Evolutionary conservation across 1,284 basidiomycete genomes (phyloP).

Genomic region (Tylopilus sp.): DNA sequence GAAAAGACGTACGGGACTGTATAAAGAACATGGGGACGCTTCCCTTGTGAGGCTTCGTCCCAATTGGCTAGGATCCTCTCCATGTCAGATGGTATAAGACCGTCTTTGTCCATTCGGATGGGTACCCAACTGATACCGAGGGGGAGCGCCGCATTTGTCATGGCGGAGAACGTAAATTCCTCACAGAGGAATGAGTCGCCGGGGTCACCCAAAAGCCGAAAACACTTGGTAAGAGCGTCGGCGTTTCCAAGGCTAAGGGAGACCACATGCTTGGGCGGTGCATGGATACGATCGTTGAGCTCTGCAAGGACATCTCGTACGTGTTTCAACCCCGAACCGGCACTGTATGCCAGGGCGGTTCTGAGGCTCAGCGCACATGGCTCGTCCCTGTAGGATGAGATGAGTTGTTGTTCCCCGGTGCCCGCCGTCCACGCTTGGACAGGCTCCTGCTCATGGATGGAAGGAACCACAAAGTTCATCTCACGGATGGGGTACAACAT

Average conservation of each 20-base stretch:
- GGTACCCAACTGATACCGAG: slow-evolving; percentile 53
- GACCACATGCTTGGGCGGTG: slow-evolving; percentile 41
- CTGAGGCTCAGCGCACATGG: slow-evolving; percentile 39
- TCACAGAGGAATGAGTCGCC: slow-evolving; percentile 65
- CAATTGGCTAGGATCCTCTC: slow-evolving; percentile 57
- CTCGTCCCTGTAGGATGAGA: slow-evolving; percentile 40
- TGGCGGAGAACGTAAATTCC: slow-evolving; percentile 54
- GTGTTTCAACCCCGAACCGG: slow-evolving; percentile 38
- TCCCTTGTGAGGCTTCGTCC: slow-evolving; percentile 51
- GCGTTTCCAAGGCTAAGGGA: slow-evolving; percentile 48
- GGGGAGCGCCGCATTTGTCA: slow-evolving; percentile 49
- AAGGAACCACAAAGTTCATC: slow-evolving; percentile 44
- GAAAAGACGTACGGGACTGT: slow-evolving; percentile 40
- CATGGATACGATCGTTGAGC: slow-evolving; percentile 42
- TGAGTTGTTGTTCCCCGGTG: slow-evolving; percentile 36
- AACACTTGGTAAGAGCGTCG: slow-evolving; percentile 49
- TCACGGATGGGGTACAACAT: slow-evolving; percentile 39
- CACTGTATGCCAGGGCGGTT: slow-evolving; percentile 42
- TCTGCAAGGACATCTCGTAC: slow-evolving; percentile 41
- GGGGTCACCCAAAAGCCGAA: slow-evolving; percentile 52
- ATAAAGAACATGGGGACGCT: slow-evolving; percentile 43
- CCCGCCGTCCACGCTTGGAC: slow-evolving; percentile 40
- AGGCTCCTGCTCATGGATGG: slow-evolving; percentile 36
- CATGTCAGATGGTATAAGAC: slow-evolving; percentile 57
- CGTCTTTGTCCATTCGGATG: slow-evolving; percentile 61